Conservation (phyloP, 257 asterid species). For the Lycium barbarum region DNA sequence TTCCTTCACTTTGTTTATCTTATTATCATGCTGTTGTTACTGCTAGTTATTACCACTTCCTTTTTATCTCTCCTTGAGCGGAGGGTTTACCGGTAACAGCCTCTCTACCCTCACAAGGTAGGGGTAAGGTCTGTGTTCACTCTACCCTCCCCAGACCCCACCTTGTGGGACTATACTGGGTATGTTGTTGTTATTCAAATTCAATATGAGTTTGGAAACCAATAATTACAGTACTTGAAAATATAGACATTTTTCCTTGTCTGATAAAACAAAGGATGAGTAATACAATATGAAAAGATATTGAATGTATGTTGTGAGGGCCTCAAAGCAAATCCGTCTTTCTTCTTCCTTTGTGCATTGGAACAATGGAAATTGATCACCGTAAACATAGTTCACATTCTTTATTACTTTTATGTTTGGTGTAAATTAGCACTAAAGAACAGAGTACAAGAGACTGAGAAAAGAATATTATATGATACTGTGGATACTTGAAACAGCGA, state of each 20-base stretch:
- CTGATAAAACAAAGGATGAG: constrained; percentile 1
- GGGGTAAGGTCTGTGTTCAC: too few relatives aligned
- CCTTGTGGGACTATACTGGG: too few relatives aligned
- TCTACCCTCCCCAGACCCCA: too few relatives aligned
- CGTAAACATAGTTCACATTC: constrained; percentile 13
- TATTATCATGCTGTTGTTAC: too few relatives aligned
- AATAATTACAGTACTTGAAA: not conserved
- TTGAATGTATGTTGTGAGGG: not conserved
- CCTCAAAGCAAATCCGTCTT: constrained; percentile 10
- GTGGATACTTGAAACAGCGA: not conserved
- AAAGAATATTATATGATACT: too few relatives aligned
- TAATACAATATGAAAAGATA: not conserved
- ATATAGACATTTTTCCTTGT: not conserved
- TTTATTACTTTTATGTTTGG: not conserved
- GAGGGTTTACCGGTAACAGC: too few relatives aligned
- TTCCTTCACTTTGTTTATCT: too few relatives aligned
- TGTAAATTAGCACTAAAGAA: not conserved
- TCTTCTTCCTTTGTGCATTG: not conserved
- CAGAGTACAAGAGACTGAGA: not conserved
- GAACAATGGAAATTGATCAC: not conserved
- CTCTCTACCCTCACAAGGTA: too few relatives aligned
- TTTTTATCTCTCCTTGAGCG: too few relatives aligned
- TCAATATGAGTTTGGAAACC: not conserved
- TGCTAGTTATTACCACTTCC: too few relatives aligned
- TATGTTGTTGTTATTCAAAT: not conserved